phyloP scores from a whole-genome alignment of 345 rosid genomes.

The Brassica rapa region DNA sequence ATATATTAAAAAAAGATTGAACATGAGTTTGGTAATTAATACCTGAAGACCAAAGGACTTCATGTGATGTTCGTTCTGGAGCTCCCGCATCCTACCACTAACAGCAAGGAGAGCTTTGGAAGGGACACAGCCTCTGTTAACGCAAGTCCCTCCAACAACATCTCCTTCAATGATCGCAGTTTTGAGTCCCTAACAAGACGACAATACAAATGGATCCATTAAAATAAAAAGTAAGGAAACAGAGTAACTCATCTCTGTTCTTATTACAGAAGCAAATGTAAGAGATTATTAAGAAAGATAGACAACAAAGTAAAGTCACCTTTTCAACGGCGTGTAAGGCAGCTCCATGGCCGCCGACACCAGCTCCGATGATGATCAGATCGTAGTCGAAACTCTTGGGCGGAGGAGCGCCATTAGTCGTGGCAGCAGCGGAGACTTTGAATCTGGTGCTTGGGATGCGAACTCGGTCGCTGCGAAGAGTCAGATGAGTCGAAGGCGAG shows the following conservation, averaged over 20 bases:
- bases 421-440: slow-evolving; percentile 45
- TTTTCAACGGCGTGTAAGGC: slow-evolving; percentile 97
- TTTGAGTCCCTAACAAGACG: slow-evolving; percentile 69
- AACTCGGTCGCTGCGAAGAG: slow-evolving; percentile 21
- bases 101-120: slow-evolving; percentile 97
- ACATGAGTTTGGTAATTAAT: not conserved
- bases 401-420: slow-evolving; percentile 59
- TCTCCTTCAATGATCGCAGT: slow-evolving; percentile 96
- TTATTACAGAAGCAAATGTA: not conserved
- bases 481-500: slow-evolving; percentile 27
- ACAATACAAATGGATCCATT: not conserved
- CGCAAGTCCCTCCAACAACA: slow-evolving; percentile 98
- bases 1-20: no score
- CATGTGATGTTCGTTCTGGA: slow-evolving; percentile 92
- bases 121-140: slow-evolving; percentile 98
- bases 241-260: not conserved
- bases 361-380: slow-evolving; percentile 91
- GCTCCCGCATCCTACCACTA: slow-evolving; percentile 95
- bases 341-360: slow-evolving; percentile 98
- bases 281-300: not conserved
- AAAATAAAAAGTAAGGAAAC: not conserved
- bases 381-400: slow-evolving; percentile 84
- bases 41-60: slow-evolving; percentile 98
- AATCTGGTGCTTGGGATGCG: slow-evolving; percentile 7
- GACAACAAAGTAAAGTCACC: slow-evolving; percentile 23